Evolutionary conservation across 2,329 filamentous ascomycete genomes (phyloP).

Genomic region (Colletotrichum plurivorum): DNA sequence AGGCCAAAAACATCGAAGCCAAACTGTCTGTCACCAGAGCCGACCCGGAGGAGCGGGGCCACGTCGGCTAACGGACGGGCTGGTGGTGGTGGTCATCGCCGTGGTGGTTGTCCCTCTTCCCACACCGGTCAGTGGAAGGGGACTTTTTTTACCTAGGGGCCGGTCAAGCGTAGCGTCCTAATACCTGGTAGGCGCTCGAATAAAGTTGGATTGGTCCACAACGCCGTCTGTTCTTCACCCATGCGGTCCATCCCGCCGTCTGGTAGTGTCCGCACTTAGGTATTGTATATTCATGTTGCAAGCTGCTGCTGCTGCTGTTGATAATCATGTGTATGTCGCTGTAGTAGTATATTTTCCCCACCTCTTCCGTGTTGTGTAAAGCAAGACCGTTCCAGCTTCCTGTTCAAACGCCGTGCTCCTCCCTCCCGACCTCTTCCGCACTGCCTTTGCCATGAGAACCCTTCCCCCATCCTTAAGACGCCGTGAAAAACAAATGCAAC

Average conservation of each 20-base stretch:
- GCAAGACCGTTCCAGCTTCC: background rate
- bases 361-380: background rate
- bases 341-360: background rate
- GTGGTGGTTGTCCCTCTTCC: background rate
- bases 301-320: too few species aligned
- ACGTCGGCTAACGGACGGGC: background rate
- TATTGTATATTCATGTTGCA: background rate
- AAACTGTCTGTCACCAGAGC: too few species aligned
- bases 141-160: too few species aligned
- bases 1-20: too few species aligned
- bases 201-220: constrained; percentile 18
- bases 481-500: background rate
- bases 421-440: background rate
- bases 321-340: background rate
- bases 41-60: too few species aligned
- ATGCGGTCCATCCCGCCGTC: constrained; percentile 29
- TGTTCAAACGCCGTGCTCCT: background rate
- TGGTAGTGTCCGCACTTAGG: background rate
- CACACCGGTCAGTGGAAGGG: too few species aligned
- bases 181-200: constrained; percentile 9
- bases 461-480: background rate
- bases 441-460: background rate
- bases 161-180: background rate
- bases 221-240: constrained; percentile 6
- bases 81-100: background rate